Evolutionary conservation across 257 asterid species (phyloP), one percentile per base, ranked within the genome.

Genomic region (Nicotiana noctiflora): DNA sequence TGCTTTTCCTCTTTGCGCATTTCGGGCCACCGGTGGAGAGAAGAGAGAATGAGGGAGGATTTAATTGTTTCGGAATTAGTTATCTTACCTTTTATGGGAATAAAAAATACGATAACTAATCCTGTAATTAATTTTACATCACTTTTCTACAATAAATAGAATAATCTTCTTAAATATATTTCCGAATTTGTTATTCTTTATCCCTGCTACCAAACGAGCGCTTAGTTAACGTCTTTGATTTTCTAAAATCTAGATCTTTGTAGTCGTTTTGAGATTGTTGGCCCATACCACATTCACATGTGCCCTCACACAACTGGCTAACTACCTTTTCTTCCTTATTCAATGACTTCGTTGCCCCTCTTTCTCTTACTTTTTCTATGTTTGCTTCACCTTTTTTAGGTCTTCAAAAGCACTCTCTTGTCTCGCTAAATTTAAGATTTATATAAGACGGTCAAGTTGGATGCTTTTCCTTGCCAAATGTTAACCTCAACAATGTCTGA

Each of bases 281-380:
- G 90, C 89, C 90, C 91, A 84, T 80, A 46, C 89, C 90, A 86
- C 90, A 82, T 87, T 88, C 89, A 84, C 93, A 88, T 88, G 93
- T 87, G 82, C 89, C 90, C 88, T 88, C 17, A 76, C 19, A 76
- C 86, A 82, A 75, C 83, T 81, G 67, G 84, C 79, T 75, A 64
- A 62, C 81, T 25, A 51, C 76, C 59, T 72, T 34, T 82, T 31
- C 68, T 10, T 61, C 21, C 6, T 0, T 9, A 5, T 51, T 25
- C 83, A 88, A 72, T 88, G 75, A 80, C 90, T 51, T 6, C 1
- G 32, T 34, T 86, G 87, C 89, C 78, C 75, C 86, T 85, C 52
- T 77, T 40, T 0, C 2, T 25, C 70, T 77, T 44, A 62, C 74
- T 2, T 53, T 77, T 31, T 81, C 3, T 81, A 64, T 52, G 67